These are phyloP conservation scores for Dothiorella sarmentorum DNA, from an alignment of 2,329 filamentous ascomycete species.

Conservation along the genomic window DNA sequence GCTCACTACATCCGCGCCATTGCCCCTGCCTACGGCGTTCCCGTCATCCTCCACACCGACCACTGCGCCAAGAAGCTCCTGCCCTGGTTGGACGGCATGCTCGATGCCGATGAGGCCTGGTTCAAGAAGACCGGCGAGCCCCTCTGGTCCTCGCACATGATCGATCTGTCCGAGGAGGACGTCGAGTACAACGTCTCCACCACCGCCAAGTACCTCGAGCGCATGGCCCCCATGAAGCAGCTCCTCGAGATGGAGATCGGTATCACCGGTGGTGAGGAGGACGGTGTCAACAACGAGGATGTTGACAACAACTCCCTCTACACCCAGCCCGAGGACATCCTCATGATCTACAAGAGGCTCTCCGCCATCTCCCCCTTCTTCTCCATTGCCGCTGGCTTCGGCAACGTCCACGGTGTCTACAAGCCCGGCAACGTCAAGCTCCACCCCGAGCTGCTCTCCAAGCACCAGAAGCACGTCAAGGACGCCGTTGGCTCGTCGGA, in stretches of 20 bases:
- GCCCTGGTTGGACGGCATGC: conserved; percentile 77
- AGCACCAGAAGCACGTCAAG: conserved; percentile 92
- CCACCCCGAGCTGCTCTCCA: conserved; percentile 89
- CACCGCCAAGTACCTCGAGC: conserved; percentile 89
- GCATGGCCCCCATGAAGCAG: conserved; percentile 93
- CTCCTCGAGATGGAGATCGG: conserved; percentile 99
- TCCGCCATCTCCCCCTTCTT: conserved; percentile 86
- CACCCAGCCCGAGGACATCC: conserved; percentile 96
- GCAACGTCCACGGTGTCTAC: conserved; percentile 99
- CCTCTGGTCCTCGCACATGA: conserved; percentile 97
- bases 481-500: conserved; percentile 69
- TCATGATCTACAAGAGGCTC: conserved; percentile 84
- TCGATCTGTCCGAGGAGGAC: conserved; percentile 87
- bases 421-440: conserved; percentile 97
- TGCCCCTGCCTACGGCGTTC: conserved; percentile 82
- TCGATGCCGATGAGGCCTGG: conserved; percentile 89
- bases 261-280: conserved; percentile 96
- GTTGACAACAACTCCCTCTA: conserved; percentile 97
- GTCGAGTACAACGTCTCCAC: conserved; percentile 89
- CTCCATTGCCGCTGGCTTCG: conserved; percentile 96
- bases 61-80: conserved; percentile 99
- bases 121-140: conserved; percentile 92
- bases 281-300: conserved; percentile 97
- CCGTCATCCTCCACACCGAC: conserved; percentile 85
- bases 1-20: conserved; percentile 91